A percentile compares a stretch with the other conserved stretches of the same genome.
phyloP scores from a whole-genome alignment of 2,329 filamentous ascomycete species.

The Colletotrichum musae region DNA sequence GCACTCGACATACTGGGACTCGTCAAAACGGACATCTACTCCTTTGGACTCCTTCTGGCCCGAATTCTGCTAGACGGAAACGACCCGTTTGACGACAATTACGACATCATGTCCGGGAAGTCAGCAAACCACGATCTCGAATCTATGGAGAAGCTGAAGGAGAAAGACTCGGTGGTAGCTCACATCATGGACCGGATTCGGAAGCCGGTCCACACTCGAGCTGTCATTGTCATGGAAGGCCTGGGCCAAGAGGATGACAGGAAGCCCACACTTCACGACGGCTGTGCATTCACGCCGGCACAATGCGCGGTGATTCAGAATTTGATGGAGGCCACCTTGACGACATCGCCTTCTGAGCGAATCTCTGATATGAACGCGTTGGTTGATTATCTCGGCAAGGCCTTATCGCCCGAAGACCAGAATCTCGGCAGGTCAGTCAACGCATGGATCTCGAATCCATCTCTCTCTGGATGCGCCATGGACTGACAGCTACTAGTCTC shows the following conservation, averaged over 20 bases:
- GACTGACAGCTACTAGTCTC: too few species aligned
- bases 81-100: not conserved
- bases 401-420: too few species aligned
- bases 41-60: not conserved
- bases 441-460: too few species aligned
- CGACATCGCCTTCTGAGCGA: too few species aligned
- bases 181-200: not conserved
- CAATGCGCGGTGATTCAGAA: too few species aligned
- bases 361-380: too few species aligned
- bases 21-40: not conserved
- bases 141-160: not conserved
- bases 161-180: not conserved
- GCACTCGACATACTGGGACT: not conserved
- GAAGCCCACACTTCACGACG: too few species aligned
- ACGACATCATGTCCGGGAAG: not conserved
- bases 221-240: not conserved
- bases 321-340: too few species aligned
- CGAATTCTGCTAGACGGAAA: not conserved
- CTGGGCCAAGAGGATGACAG: not conserved
- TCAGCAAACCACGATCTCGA: not conserved
- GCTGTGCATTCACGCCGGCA: not conserved
- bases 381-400: too few species aligned
- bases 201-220: not conserved
- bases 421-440: too few species aligned
- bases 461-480: too few species aligned